These are phyloP conservation scores for Cafeteria roenbergensis DNA, from an alignment of 108 stramenopile genomes.

Conservation along the genomic window DNA sequence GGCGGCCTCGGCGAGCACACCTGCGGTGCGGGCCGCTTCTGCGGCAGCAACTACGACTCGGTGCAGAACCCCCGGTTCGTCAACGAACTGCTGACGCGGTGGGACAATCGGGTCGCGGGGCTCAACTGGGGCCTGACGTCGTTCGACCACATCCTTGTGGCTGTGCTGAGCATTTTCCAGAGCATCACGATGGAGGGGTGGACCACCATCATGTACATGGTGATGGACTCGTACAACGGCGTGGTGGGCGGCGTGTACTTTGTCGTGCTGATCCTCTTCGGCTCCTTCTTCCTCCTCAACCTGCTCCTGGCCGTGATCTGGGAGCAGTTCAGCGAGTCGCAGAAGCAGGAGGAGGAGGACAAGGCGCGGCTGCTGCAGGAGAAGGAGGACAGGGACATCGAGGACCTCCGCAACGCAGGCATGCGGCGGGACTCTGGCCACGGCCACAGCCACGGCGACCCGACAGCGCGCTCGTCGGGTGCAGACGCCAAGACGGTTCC, in stretches of 20 bases:
- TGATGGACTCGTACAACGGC: slow-evolving; percentile 1
- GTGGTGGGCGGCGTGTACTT: slow-evolving; percentile 44
- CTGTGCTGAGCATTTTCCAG: slow-evolving; percentile 53
- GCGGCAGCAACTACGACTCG: background rate
- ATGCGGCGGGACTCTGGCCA: too few relatives aligned
- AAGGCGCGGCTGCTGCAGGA: slow-evolving; percentile 8
- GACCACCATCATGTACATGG: slow-evolving; percentile 41
- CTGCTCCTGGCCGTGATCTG: slow-evolving; percentile 55
- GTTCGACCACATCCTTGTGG: slow-evolving; percentile 44
- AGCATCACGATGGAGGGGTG: slow-evolving; percentile 60
- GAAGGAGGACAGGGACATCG: slow-evolving; percentile 6
- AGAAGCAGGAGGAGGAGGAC: slow-evolving; percentile 9
- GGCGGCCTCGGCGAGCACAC: background rate
- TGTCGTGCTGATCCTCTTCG: slow-evolving; percentile 41
- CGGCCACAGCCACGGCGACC: too few relatives aligned
- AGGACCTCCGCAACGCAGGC: too few relatives aligned
- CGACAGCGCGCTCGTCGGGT: too few relatives aligned
- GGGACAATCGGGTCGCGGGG: background rate
- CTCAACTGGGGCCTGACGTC: slow-evolving; percentile 39
- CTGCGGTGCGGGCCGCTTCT: background rate
- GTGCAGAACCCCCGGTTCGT: background rate
- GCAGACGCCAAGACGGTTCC: too few relatives aligned
- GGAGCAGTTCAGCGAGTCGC: slow-evolving; percentile 24
- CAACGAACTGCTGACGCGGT: background rate
- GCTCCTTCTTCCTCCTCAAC: slow-evolving; percentile 53